Evolutionary conservation across 176 grass and related monocot genomes (phyloP), one percentile per base, ranked within the genome.

Genomic region (Thinopyrum elongatum): DNA sequence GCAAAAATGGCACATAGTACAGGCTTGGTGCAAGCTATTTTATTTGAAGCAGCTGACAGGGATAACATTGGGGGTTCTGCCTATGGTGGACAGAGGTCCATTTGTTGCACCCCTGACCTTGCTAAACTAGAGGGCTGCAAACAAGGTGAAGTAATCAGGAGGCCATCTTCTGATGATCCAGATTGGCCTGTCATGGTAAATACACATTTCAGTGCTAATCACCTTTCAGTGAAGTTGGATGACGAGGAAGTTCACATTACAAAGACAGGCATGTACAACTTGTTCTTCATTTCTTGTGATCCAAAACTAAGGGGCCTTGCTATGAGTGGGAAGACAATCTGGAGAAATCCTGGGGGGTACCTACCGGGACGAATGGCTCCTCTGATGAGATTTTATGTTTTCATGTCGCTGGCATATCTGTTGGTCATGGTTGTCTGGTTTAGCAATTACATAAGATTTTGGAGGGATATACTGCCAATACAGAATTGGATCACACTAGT

Each of bases 201-300:
- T 34, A 96, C 92, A 65, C 97, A 99, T 60, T 99, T 99, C 71
- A 99, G 84, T 31, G 90, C 78, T 39, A 94, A 86, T 85, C 21
- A 92, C 65, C 70, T 91, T 60, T 96, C 66, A 46, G 80, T 88
- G 41, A 91, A 91, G 61, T 83, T 97, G 75, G 86, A 90, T 1
- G 79, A 88, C 69, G 84, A 88, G 19, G 49, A 87, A 53, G 80
- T 96, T 65, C 77, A 14, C 16, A 88, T 99, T 78, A 89, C 94
- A 62, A 99, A 94, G 81, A 99, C 97, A 65, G 97, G 97, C 84
- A 99, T 99, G 97, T 99, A 99, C 82, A 99, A 97, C 77, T 83
- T 99, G 72, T 99, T 99, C 87, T 99, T 96, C 81, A 96, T 99
- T 64, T 99, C 97, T 57, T 99, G 97, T 60, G 97, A 99, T 74